Base-by-base conservation (phyloP, 1,284 basidiomycete genomes). In the Ustilago xerochloae region DNA sequence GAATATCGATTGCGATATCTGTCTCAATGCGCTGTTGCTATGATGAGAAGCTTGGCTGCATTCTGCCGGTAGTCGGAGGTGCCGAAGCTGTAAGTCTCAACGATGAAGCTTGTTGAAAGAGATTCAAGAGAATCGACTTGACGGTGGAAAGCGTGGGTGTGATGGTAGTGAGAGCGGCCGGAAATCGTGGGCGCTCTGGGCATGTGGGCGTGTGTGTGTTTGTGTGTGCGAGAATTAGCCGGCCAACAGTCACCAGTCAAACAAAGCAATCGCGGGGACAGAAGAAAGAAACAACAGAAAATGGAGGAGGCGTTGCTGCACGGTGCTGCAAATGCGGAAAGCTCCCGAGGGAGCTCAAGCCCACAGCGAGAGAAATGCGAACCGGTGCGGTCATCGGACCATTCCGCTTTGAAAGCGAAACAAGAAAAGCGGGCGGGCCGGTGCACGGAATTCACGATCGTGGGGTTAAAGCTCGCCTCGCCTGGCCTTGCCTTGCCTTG, bases 391-490 rank as follows among this genome's bases (percentile, higher is more conserved):
- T 51, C 57, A 56, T 66, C 57, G 63, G 63, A 22, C 36, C 41
- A 32, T 45, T 59, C 60, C 65, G 65, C 60, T 63, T 63, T 59
- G 45, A 59, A 64, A 58, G 47, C 30, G 13, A 36, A 36, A 36
- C n/a, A n/a, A n/a, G n/a, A n/a, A n/a, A n/a, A n/a, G n/a, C n/a
- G n/a, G n/a, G n/a, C n/a, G 41, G 41, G 22, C 41, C 41, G 20
- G 38, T 41, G n/a, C n/a, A 6, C 15, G 35, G 35, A 13, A 1
- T 13, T 24, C 41, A 10, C 63, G 63, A 64, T 64, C 63, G 50
- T 53, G 55, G 43, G 56, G 45, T 43, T 43, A 45, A 18, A 22
- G 26, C 47, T 35, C 18, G 16, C 18, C 16, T 20, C 46, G 18
- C 28, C 29, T 32, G 5, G 12, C 41, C 13, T 12, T 24, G 5